These are phyloP conservation scores for Phytophthora syringae DNA, from an alignment of 352 stramenopile species.

Conservation along the genomic window DNA sequence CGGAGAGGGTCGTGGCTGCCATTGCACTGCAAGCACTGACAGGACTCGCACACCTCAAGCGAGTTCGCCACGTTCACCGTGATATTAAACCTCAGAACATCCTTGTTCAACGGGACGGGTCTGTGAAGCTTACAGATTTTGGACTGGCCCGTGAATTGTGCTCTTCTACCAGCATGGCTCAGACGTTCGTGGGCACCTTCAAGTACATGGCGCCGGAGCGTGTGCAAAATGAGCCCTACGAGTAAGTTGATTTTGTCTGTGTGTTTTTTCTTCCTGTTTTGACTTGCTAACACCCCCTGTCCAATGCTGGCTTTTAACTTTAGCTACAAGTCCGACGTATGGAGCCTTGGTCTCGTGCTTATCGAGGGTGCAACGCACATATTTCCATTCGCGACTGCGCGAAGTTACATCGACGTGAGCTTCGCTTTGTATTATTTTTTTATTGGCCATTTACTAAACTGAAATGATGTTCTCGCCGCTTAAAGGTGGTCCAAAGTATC, in stretches of 20 bases:
- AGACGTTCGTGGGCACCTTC: slow-evolving; percentile 92
- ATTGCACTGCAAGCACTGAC: slow-evolving; percentile 70
- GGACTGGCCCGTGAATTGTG: slow-evolving; percentile 70
- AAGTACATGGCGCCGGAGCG: slow-evolving; percentile 95
- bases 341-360: slow-evolving; percentile 77
- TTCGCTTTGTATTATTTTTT: neutral
- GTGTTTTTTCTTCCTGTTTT: neutral
- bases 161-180: slow-evolving; percentile 77
- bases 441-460: no score
- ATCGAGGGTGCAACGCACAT: slow-evolving; percentile 68
- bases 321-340: slow-evolving; percentile 85
- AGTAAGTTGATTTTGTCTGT: slow-evolving; percentile 45
- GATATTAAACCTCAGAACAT: slow-evolving; percentile 96
- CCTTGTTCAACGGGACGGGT: slow-evolving; percentile 79
- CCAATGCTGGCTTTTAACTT: neutral
- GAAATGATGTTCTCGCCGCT: no score
- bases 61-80: slow-evolving; percentile 88
- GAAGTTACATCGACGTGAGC: slow-evolving; percentile 75
- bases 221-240: slow-evolving; percentile 84
- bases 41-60: slow-evolving; percentile 68
- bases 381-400: slow-evolving; percentile 61
- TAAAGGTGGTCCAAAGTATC: slow-evolving; percentile 76
- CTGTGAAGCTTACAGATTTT: slow-evolving; percentile 87
- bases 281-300: neutral
- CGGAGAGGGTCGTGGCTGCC: slow-evolving; percentile 56